Evolutionary conservation across 2,329 filamentous ascomycete genomes (phyloP).

Genomic region (Dothistroma septosporum): DNA sequence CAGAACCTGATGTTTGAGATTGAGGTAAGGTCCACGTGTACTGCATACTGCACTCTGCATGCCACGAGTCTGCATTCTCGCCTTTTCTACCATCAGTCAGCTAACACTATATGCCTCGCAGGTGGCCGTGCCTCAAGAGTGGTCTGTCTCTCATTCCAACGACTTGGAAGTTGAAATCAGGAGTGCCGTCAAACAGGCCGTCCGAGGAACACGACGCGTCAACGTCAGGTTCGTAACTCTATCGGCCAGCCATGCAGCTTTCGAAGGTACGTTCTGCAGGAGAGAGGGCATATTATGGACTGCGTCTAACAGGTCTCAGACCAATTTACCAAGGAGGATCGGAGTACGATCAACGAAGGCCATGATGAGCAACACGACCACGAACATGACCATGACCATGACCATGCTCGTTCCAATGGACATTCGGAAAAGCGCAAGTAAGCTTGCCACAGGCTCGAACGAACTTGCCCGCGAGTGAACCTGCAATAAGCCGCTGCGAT

Average conservation of each 20-base stretch:
- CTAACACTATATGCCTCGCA: neutral
- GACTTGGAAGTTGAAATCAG: constrained; percentile 71
- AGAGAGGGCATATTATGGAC: neutral
- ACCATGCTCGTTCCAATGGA: constrained; percentile 1
- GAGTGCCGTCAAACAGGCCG: constrained; percentile 66
- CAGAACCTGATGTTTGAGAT: constrained; percentile 94
- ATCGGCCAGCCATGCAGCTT: constrained; percentile 36
- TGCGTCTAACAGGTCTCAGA: neutral
- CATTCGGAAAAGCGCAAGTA: constrained; percentile 5
- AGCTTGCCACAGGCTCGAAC: neutral
- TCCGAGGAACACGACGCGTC: constrained; percentile 78
- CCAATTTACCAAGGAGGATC: neutral
- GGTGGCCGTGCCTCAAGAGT: constrained; percentile 69
- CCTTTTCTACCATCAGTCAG: neutral
- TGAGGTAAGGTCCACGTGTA: constrained; percentile 48
- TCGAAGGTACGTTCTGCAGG: constrained; percentile 37
- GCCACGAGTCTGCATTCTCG: neutral
- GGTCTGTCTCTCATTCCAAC: constrained; percentile 68
- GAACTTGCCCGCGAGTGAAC: neutral
- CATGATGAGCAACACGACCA: neutral
- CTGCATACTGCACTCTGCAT: neutral
- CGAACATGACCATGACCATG: constrained; percentile 1
- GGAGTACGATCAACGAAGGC: neutral
- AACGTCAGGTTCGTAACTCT: constrained; percentile 74
- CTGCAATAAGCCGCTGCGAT: neutral